phyloP scores from a whole-genome alignment of 1,284 basidiomycete species.

The Apiotrichum sp. region DNA sequence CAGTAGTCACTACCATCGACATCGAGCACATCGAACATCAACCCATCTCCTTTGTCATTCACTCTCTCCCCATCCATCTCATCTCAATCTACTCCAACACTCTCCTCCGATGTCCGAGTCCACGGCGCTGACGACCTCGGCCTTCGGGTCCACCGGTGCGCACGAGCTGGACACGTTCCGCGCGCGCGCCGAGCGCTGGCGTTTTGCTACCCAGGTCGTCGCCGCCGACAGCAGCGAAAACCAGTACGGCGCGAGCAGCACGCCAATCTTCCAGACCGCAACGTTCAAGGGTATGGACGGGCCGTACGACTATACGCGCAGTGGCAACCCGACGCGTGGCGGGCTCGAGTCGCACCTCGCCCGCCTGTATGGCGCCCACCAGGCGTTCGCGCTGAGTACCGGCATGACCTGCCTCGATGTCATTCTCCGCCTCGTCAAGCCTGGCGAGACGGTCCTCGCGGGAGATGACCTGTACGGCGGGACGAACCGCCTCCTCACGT shows the following conservation, averaged over 20 bases:
- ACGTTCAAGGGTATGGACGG: conserved; percentile 95
- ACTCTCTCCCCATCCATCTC: too few species aligned
- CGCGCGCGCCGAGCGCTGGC: conserved; percentile 35
- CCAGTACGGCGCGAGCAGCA: conserved; percentile 87
- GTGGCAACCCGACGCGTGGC: conserved; percentile 92
- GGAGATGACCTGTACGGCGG: conserved; percentile 98
- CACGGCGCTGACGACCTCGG: conserved; percentile 23
- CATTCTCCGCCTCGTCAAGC: conserved; percentile 87
- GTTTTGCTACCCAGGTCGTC: conserved; percentile 54
- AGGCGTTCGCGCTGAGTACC: conserved; percentile 86
- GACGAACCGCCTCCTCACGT: conserved; percentile 91
- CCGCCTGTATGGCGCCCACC: conserved; percentile 80
- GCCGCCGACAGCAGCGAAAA: conserved; percentile 85
- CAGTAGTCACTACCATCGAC: too few species aligned
- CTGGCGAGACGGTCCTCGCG: conserved; percentile 89
- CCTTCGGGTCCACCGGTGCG: conserved; percentile 25
- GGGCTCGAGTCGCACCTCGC: conserved; percentile 94
- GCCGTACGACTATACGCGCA: conserved; percentile 83
- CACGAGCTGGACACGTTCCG: conserved; percentile 27
- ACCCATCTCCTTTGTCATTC: too few species aligned
- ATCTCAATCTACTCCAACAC: too few species aligned
- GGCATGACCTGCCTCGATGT: conserved; percentile 98
- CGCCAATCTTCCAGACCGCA: conserved; percentile 96
- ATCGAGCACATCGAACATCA: too few species aligned
- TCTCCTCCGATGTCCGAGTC: background rate